Evolutionary conservation across 208 protist genomes (phyloP), one percentile per base, ranked within the genome.

Genomic region (Trypanosoma caninum): DNA sequence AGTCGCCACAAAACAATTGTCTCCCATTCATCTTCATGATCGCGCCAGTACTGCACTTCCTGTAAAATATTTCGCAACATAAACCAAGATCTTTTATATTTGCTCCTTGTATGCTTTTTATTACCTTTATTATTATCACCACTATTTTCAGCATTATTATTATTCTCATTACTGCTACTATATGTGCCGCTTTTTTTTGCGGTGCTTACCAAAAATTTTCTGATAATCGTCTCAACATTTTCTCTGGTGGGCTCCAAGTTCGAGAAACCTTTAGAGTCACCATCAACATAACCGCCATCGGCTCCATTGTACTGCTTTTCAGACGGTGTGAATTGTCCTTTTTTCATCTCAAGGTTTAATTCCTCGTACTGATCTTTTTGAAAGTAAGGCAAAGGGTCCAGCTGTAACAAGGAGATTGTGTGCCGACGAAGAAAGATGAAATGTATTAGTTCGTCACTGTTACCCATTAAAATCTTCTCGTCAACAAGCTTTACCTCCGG

Each of bases 11-110:
- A 41, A 1, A 88, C 60, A 55, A 84, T 62, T 35, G 68, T 71
- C 27, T 59, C 65, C 78, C 81, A 88, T n/a, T 78, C 67, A 25
- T 71, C 57, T 13, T 76, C 57, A 58, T 84, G 72, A 3, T 57
- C 54, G 47, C 74, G 41, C 76, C 82, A 82, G 41, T 86, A 82
- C 3, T 51, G 34, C 48, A 86, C 31, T 58, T 86, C 75, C 28
- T 59, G 48, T 16, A 84, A 7, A 16, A 74, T 69, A 61, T 88
- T 88, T 56, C 77, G 46, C 23, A 44, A 18, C 22, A 59, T 44
- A 8, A 8, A 16, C 20, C 0, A 22, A 40, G 0, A 50, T n/a
- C n/a, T n/a, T n/a, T n/a, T n/a, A n/a, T n/a, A n/a, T n/a, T n/a
- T n/a, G n/a, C n/a, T n/a, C n/a, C n/a, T n/a, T n/a, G n/a, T n/a